Evolutionary conservation across 106 monocot genomes (phyloP).

Genomic region (Dendrobium catenatum): DNA sequence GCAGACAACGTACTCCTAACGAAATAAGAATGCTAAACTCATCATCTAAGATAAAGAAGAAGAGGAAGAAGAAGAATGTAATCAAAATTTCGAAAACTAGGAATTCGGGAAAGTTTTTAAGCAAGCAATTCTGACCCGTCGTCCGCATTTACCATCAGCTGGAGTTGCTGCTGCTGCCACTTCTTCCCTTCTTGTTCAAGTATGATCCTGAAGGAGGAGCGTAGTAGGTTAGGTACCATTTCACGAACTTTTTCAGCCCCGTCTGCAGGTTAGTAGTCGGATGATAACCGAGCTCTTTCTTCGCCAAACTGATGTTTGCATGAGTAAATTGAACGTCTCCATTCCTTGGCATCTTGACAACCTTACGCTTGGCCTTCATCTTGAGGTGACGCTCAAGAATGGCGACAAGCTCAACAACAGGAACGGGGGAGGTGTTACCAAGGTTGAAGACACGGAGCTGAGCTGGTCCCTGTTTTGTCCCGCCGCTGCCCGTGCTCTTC

Average conservation of each 20-base stretch:
- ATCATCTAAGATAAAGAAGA: not conserved
- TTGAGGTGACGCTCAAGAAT: constrained; percentile 19
- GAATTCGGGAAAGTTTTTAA: not conserved
- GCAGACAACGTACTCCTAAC: not conserved
- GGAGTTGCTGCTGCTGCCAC: constrained; percentile 4
- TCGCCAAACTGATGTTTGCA: constrained; percentile 19
- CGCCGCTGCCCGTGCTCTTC: constrained; percentile 21
- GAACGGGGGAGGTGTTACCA: constrained; percentile 17
- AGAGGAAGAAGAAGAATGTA: not conserved
- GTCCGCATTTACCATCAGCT: constrained; percentile 4
- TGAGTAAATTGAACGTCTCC: constrained; percentile 23
- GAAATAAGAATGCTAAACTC: not conserved
- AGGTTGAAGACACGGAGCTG: constrained; percentile 23
- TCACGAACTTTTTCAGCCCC: constrained; percentile 23
- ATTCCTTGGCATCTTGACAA: constrained; percentile 19
- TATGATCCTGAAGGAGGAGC: not conserved
- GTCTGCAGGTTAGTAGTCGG: constrained; percentile 14
- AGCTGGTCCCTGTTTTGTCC: constrained; percentile 17
- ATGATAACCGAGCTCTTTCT: constrained; percentile 13
- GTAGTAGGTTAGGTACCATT: constrained; percentile 18
- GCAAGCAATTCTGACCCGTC: constrained; percentile 11
- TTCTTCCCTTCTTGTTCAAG: not conserved
- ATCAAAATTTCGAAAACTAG: not conserved
- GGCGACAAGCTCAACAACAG: constrained; percentile 13
- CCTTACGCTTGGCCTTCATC: constrained; percentile 21